Evolutionary conservation across 163 green algal species (phyloP), one percentile per base, ranked within the genome.

Genomic region (Scenedesmus sp.): DNA sequence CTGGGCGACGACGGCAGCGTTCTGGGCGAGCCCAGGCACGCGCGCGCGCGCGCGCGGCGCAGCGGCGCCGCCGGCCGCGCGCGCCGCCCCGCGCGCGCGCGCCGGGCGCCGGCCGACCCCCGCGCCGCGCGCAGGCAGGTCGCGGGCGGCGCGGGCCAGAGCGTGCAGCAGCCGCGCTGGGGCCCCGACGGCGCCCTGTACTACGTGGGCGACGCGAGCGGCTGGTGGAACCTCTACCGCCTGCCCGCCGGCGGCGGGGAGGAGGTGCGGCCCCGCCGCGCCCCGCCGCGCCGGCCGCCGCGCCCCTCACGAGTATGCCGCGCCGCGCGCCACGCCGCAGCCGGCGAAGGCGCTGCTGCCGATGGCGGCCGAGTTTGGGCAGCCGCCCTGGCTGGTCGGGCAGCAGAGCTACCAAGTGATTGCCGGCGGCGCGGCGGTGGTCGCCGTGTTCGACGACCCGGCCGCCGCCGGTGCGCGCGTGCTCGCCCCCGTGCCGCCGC

Each of bases 191-290:
- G 80, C 17, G 44, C 60, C 0, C 85, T 95, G 54, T 85, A 89
- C 71, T 96, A 88, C 47, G 60, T 95, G 4, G 86, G 80, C n/a
- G 91, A 96, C 81, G 45, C 63, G 3, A 87, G 63, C 0, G 90
- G 87, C 36, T 96, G 87, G 87, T 96, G 91, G 90, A 94, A 95
- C 66, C 73, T 95, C 17, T 90, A 88, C 70, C 44, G 39, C 24
- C 28, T 78, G 70, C 58, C 45, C 4, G 9, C 24, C 1, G 65
- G 62, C 2, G 79, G 74, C 60, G 17, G 76, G 74, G 82, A 84
- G n/a, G n/a, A n/a, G n/a, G n/a, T n/a, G n/a, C n/a, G n/a, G n/a
- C n/a, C n/a, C n/a, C n/a, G n/a, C 48, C 48, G 22, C 53, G 6
- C 53, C 53, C 10, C 10, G 53, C n/a, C n/a, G 53, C n/a, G 22